A percentile compares a stretch with the other conserved stretches of the same genome.
These are phyloP conservation scores for Viola pubescens DNA, from an alignment of 441 rosid species.

Conservation along the genomic window DNA sequence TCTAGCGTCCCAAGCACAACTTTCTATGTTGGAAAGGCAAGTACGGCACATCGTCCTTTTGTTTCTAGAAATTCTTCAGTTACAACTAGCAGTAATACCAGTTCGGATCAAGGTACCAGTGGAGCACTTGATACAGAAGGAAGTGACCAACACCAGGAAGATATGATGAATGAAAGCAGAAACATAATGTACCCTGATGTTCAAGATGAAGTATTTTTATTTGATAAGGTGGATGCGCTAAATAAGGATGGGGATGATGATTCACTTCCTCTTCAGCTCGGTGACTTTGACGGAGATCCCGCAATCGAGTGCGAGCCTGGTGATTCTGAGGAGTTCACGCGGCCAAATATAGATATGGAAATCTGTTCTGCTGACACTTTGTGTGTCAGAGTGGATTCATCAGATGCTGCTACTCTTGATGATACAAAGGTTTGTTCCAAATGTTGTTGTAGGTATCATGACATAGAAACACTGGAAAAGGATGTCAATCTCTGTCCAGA, in stretches of 20 bases:
- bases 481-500: constrained; percentile 56
- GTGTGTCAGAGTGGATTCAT: constrained; percentile 34
- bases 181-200: constrained; percentile 31
- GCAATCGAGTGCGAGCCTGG: constrained; percentile 33
- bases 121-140: constrained; percentile 46
- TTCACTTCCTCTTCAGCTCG: constrained; percentile 29
- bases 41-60: constrained; percentile 50
- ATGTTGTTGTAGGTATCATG: constrained; percentile 51
- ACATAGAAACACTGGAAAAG: constrained; percentile 29
- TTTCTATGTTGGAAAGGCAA: constrained; percentile 63
- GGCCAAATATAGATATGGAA: constrained; percentile 35
- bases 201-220: constrained; percentile 49
- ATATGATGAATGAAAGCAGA: constrained; percentile 29
- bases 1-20: constrained; percentile 94
- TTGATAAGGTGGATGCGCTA: constrained; percentile 46
- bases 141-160: constrained; percentile 41
- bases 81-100: constrained; percentile 59
- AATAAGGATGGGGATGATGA: constrained; percentile 36
- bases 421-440: constrained; percentile 43
- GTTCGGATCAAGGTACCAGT: constrained; percentile 53
- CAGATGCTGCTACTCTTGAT: constrained; percentile 41
- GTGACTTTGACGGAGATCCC: constrained; percentile 35
- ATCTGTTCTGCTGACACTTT: constrained; percentile 32
- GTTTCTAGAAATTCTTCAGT: constrained; percentile 61
- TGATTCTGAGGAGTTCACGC: constrained; percentile 36